Conservation (phyloP, 2,329 filamentous ascomycete genomes). For the Aotearoamyces nothofagi region DNA sequence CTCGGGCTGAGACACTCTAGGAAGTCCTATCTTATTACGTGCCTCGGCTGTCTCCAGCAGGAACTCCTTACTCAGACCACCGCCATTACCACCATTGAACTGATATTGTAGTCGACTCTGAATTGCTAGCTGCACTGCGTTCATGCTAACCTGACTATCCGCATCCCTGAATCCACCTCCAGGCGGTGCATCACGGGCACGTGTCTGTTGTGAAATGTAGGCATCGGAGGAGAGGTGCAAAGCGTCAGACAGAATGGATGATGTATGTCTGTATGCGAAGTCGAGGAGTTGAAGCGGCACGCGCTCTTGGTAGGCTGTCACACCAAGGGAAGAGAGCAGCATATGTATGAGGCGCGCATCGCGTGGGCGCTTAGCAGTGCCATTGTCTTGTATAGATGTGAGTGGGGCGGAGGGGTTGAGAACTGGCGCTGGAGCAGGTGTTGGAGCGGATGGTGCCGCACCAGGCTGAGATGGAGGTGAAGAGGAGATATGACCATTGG, state of each 20-base stretch:
- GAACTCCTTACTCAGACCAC: conserved; percentile 56
- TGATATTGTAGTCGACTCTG: conserved; percentile 52
- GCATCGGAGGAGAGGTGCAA: conserved; percentile 55
- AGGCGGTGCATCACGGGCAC: conserved; percentile 17
- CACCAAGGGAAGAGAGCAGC: conserved; percentile 63
- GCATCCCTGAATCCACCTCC: conserved; percentile 16
- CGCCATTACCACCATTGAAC: conserved; percentile 38
- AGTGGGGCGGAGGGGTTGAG: conserved; percentile 16
- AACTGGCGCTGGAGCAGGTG: conserved; percentile 10
- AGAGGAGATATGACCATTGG: conserved; percentile 32
- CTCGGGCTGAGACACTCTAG: conserved; percentile 45
- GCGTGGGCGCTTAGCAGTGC: conserved; percentile 42
- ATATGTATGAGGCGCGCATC: conserved; percentile 70
- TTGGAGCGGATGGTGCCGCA: conserved; percentile 6
- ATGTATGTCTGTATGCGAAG: conserved; percentile 74
- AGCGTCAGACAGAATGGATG: conserved; percentile 54
- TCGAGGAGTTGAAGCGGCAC: conserved; percentile 73
- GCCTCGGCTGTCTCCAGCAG: conserved; percentile 60
- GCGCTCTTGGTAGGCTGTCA: conserved; percentile 66
- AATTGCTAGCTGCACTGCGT: conserved; percentile 60
- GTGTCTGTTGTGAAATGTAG: conserved; percentile 31
- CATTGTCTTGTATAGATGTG: conserved; percentile 18
- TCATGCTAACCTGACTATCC: conserved; percentile 36
- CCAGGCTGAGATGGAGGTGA: conserved; percentile 14
- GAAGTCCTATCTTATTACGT: conserved; percentile 51